Percentiles rank a stretch among this genome's conserved stretches.
Evolutionary conservation across 2,329 filamentous ascomycete species (phyloP).

Genomic region (Clonostachys chloroleuca): DNA sequence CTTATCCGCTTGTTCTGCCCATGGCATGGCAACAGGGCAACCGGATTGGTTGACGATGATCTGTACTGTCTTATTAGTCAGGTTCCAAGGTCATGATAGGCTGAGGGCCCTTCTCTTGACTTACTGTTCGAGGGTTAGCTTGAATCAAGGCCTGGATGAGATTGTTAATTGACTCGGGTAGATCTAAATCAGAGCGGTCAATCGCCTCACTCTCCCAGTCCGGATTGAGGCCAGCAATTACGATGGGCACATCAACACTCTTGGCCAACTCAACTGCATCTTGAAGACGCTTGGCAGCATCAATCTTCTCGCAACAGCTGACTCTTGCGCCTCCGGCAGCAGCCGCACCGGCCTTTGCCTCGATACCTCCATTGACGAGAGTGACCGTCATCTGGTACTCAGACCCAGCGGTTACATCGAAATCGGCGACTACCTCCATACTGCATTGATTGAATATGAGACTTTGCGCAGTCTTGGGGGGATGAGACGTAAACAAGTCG

Average conservation of each 20-base stretch:
- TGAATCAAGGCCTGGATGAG: conserved; percentile 62
- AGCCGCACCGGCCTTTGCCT: background rate
- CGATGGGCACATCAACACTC: conserved; percentile 69
- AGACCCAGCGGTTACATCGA: conserved; percentile 6
- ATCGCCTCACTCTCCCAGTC: conserved; percentile 80
- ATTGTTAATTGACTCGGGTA: conserved; percentile 68
- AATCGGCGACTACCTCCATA: conserved; percentile 17
- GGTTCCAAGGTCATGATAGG: conserved; percentile 10
- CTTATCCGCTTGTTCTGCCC: conserved; percentile 37
- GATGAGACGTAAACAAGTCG: conserved; percentile 12
- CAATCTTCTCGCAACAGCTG: conserved; percentile 54
- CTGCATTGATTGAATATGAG: conserved; percentile 28
- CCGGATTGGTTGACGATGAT: conserved; percentile 68
- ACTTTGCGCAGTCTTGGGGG: background rate
- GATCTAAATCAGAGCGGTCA: conserved; percentile 73
- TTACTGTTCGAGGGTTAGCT: conserved; percentile 64
- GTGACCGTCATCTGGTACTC: conserved; percentile 1
- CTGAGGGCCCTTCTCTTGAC: conserved; percentile 18
- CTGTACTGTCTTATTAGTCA: conserved; percentile 5
- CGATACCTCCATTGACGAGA: conserved; percentile 1
- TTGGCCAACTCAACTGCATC: conserved; percentile 64
- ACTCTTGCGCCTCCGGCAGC: conserved; percentile 30
- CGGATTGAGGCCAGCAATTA: conserved; percentile 72
- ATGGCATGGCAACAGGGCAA: conserved; percentile 55
- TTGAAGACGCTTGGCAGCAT: conserved; percentile 55